Evolutionary conservation across 257 asterid genomes (phyloP).

Genomic region (Nicotiana attenuata): DNA sequence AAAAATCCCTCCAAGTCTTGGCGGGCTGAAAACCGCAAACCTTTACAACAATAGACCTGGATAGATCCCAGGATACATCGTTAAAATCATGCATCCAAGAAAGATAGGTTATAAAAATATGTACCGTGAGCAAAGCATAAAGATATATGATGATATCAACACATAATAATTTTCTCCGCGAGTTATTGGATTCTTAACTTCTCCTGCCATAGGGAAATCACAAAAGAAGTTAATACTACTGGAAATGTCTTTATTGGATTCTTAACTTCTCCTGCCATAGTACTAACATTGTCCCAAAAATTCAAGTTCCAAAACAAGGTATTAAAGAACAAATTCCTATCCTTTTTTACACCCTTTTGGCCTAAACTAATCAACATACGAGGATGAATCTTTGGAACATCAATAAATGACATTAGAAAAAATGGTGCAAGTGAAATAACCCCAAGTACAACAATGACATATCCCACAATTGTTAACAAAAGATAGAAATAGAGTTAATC

Average conservation of each 20-base stretch:
- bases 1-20: conserved; percentile 98
- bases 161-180: not conserved
- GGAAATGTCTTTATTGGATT: conserved; percentile 13
- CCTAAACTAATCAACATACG: too few relatives aligned
- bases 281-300: conserved; percentile 64
- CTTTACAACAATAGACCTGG: conserved; percentile 99
- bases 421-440: conserved; percentile 6
- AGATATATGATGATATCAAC: not conserved
- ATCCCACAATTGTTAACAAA: conserved; percentile 23
- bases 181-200: too few relatives aligned
- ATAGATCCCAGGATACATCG: conserved; percentile 9
- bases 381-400: too few relatives aligned
- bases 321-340: too few relatives aligned
- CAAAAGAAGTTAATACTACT: conserved; percentile 38
- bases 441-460: conserved; percentile 6
- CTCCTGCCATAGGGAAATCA: too few relatives aligned
- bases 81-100: not conserved
- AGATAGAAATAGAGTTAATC: conserved; percentile 10
- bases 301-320: conserved; percentile 17
- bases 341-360: too few relatives aligned
- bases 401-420: too few relatives aligned
- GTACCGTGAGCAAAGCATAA: not conserved
- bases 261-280: not conserved
- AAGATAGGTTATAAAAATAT: not conserved
- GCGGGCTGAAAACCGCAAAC: conserved; percentile 90